These are phyloP conservation scores for Tuctoria greenei DNA, from an alignment of 176 grass and related monocot genomes.

Conservation along the genomic window DNA sequence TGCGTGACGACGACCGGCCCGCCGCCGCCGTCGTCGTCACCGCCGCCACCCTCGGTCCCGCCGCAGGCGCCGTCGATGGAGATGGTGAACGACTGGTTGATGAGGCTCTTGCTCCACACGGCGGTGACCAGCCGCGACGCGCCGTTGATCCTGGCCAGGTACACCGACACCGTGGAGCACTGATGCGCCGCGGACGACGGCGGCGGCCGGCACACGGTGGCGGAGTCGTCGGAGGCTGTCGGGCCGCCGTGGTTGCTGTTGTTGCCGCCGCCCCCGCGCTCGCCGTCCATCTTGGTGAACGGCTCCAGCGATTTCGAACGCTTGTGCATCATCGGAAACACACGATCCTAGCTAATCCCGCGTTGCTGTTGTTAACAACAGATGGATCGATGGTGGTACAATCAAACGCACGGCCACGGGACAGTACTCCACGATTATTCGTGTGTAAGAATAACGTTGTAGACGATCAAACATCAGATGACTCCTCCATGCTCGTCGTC, in stretches of 20 bases:
- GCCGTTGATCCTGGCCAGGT: constrained; percentile 58
- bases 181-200: constrained; percentile 26
- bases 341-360: background rate
- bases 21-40: constrained; percentile 22
- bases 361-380: too few relatives aligned
- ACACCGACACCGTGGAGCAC: constrained; percentile 65
- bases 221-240: constrained; percentile 50
- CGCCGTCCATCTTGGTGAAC: constrained; percentile 32
- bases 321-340: constrained; percentile 26
- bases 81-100: constrained; percentile 91
- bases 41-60: too few relatives aligned
- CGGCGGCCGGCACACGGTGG: constrained; percentile 21
- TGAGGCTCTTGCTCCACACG: constrained; percentile 79
- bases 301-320: constrained; percentile 52
- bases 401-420: constrained; percentile 21
- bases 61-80: constrained; percentile 44
- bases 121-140: constrained; percentile 50
- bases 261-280: constrained; percentile 8
- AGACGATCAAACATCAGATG: constrained; percentile 6
- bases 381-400: background rate
- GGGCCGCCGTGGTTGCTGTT: constrained; percentile 14
- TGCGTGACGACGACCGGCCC: constrained; percentile 38
- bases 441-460: constrained; percentile 13
- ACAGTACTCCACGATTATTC: background rate
- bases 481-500: constrained; percentile 25